Conservation (phyloP, 192 early-diverging fungal genomes). For the Dissophora globulifera region DNA sequence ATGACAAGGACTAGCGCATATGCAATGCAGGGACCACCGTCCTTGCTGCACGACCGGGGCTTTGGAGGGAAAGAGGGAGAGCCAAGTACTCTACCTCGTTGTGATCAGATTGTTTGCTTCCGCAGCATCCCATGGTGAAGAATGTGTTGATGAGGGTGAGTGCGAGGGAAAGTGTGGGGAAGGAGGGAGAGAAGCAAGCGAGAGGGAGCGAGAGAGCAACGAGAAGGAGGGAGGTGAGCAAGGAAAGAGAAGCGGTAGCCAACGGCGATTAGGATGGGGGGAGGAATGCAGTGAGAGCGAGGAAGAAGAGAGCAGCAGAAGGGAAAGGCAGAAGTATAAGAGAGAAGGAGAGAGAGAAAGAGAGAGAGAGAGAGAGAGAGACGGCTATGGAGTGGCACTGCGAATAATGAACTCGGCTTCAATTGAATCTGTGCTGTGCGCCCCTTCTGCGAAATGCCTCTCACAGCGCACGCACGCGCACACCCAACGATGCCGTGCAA, state of each 20-base stretch:
- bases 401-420: too few species aligned
- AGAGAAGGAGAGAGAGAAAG: neutral
- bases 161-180: neutral
- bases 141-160: constrained; percentile 2
- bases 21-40: too few species aligned
- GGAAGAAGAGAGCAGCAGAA: neutral
- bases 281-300: neutral
- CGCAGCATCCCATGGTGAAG: constrained; percentile 48
- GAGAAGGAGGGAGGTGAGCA: neutral
- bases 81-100: constrained; percentile 34
- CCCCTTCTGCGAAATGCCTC: too few species aligned
- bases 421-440: too few species aligned
- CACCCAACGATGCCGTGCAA: too few species aligned
- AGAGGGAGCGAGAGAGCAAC: neutral
- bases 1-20: too few species aligned
- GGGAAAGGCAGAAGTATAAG: neutral
- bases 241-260: neutral
- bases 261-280: neutral
- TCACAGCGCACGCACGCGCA: too few species aligned
- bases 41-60: neutral
- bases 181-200: neutral
- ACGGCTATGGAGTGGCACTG: neutral
- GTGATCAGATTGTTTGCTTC: constrained; percentile 52
- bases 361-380: neutral
- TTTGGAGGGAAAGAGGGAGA: too few species aligned